Conservation (phyloP, 352 stramenopile species). For the Phytophthora chlamydospora region DNA sequence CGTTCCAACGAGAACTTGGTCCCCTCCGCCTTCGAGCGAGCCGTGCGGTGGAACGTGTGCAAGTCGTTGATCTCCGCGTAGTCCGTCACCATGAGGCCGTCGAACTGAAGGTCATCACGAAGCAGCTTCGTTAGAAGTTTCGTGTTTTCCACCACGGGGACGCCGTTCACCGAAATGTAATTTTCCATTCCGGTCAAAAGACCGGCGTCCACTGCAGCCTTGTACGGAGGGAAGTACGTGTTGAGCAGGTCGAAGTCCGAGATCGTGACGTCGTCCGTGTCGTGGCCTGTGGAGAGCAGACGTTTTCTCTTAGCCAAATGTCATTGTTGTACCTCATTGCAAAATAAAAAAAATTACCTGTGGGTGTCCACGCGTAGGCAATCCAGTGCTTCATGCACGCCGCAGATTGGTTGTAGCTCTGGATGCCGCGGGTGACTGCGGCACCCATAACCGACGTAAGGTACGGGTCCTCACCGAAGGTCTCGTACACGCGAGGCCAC, state of each 20-base stretch:
- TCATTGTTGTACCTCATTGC: too few relatives aligned
- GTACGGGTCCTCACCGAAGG: conserved; percentile 90
- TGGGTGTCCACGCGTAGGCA: conserved; percentile 72
- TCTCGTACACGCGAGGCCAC: conserved; percentile 90
- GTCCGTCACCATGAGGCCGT: conserved; percentile 90
- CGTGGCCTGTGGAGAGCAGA: too few relatives aligned
- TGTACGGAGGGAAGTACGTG: conserved; percentile 80
- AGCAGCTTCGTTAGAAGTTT: conserved; percentile 72
- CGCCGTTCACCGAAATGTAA: conserved; percentile 91
- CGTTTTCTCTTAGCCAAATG: too few relatives aligned
- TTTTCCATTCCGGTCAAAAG: conserved; percentile 90
- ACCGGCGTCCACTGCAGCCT: conserved; percentile 67
- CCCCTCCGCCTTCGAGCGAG: too few relatives aligned
- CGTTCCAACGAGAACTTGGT: conserved; percentile 62
- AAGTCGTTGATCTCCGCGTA: conserved; percentile 91
- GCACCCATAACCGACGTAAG: conserved; percentile 74
- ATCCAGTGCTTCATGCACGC: conserved; percentile 89
- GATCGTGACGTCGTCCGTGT: conserved; percentile 69
- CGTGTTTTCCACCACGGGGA: conserved; percentile 82
- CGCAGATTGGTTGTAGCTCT: conserved; percentile 58
- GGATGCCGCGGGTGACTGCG: conserved; percentile 71
- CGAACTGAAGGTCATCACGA: conserved; percentile 76
- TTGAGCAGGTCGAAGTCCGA: conserved; percentile 75
- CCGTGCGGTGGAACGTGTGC: conserved; percentile 53
- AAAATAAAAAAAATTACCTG: too few relatives aligned